phyloP scores from a whole-genome alignment of 2,329 filamentous ascomycete species.

The Fusarium globosum region DNA sequence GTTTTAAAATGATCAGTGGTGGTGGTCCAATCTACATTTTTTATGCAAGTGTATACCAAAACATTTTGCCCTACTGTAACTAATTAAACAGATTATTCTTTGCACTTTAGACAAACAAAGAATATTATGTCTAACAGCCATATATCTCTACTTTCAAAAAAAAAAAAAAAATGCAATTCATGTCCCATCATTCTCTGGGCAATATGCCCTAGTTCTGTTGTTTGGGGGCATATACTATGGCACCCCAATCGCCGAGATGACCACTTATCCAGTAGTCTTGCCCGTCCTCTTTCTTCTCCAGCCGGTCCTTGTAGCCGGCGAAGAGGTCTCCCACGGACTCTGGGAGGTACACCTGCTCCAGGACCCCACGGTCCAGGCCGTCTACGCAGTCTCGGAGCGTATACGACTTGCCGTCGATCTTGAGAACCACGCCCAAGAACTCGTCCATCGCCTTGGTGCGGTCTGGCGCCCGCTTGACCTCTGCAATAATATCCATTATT shows the following conservation, averaged over 20 bases:
- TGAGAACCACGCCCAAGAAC: neutral
- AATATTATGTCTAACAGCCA: accelerated
- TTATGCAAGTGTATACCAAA: neutral
- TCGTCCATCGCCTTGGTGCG: neutral
- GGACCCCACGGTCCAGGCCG: neutral
- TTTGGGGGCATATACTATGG: neutral
- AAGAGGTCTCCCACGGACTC: neutral
- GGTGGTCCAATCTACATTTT: neutral
- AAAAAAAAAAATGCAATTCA: neutral
- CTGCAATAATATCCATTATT: neutral
- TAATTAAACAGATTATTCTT: neutral
- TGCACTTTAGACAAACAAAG: too few species aligned
- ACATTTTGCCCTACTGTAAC: neutral
- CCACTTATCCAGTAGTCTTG: neutral
- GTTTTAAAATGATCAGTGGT: neutral
- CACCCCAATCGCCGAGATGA: neutral
- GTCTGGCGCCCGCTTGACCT: neutral
- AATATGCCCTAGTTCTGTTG: neutral
- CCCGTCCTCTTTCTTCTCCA: neutral
- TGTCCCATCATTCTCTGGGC: neutral
- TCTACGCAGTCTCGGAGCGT: too few species aligned
- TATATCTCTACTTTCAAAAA: too few species aligned
- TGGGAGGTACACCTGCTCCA: neutral
- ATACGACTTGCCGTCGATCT: neutral
- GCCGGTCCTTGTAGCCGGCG: neutral